These are phyloP conservation scores for Flueggea neowawraea DNA, from an alignment of 441 rosid genomes.

Conservation along the genomic window DNA sequence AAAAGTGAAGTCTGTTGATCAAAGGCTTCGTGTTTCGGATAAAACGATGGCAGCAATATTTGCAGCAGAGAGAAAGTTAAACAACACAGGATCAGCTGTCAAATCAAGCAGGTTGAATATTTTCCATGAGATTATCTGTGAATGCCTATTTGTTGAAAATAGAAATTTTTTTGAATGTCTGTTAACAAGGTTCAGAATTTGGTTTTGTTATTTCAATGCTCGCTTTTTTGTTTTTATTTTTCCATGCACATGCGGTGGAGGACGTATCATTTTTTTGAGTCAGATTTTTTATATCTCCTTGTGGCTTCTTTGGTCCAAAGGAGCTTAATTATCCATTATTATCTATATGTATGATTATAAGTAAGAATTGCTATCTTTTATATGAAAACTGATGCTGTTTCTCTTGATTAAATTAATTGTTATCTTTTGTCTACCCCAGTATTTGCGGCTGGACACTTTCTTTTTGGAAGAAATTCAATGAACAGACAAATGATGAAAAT, in stretches of 20 bases:
- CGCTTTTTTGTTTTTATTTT: neutral
- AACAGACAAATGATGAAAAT: neutral
- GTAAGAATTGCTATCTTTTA: too few species aligned
- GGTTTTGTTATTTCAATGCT: neutral
- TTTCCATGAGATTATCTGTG: slow-evolving; percentile 3
- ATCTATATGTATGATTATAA: too few species aligned
- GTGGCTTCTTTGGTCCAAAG: neutral
- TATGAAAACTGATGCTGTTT: too few species aligned
- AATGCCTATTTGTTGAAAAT: slow-evolving; percentile 4
- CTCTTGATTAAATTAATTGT: too few species aligned
- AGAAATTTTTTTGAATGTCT: neutral
- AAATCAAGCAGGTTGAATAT: slow-evolving; percentile 81
- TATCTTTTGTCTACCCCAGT: neutral
- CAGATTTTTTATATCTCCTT: neutral
- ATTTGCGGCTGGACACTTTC: neutral
- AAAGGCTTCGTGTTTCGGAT: slow-evolving; percentile 90
- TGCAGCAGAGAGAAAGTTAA: slow-evolving; percentile 93
- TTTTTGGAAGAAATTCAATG: too few species aligned
- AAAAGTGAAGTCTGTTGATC: slow-evolving; percentile 96
- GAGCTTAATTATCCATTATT: too few species aligned
- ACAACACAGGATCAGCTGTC: slow-evolving; percentile 93
- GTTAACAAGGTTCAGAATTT: neutral
- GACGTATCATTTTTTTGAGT: too few species aligned
- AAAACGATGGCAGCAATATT: slow-evolving; percentile 98
- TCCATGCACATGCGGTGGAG: neutral